Percentiles rank a stretch among this genome's conserved stretches.
phyloP scores from a whole-genome alignment of 768 basidiomycete species.

The Termitomyces sp. region DNA sequence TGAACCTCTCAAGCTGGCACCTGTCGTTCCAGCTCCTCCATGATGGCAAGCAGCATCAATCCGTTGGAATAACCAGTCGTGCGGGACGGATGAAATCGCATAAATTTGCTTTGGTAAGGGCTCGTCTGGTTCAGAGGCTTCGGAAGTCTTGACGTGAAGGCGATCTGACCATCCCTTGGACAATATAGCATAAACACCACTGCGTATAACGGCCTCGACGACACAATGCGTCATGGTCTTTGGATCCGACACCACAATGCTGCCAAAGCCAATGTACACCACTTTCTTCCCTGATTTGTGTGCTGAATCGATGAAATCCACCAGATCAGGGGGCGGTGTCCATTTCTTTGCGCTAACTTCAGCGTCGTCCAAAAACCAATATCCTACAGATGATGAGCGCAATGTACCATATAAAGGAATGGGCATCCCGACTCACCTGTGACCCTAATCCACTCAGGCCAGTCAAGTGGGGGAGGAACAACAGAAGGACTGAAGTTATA shows the following conservation, averaged over 20 bases:
- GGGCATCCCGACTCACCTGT: constrained; percentile 52
- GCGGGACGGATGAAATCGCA: constrained; percentile 82
- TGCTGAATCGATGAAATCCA: constrained; percentile 81
- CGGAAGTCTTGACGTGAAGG: constrained; percentile 61
- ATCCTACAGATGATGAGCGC: constrained; percentile 52
- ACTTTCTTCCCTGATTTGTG: constrained; percentile 78
- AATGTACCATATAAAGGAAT: background rate
- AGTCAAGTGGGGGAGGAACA: constrained; percentile 93
- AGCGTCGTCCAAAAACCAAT: constrained; percentile 96
- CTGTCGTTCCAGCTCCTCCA: constrained; percentile 95
- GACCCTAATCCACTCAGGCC: constrained; percentile 98
- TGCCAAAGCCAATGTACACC: constrained; percentile 97
- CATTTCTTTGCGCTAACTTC: constrained; percentile 89
- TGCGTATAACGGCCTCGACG: constrained; percentile 81
- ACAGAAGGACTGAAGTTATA: constrained; percentile 95
- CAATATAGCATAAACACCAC: constrained; percentile 88
- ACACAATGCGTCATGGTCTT: constrained; percentile 89
- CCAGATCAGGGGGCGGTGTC: constrained; percentile 77
- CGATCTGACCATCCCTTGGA: constrained; percentile 99
- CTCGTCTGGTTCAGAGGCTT: constrained; percentile 62
- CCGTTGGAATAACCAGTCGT: constrained; percentile 92
- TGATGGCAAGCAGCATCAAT: constrained; percentile 99
- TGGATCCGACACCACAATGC: constrained; percentile 95
- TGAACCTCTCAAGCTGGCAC: constrained; percentile 88
- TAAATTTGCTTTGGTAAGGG: constrained; percentile 80